phyloP scores from a whole-genome alignment of 2,329 filamentous ascomycete genomes.

The Ascochyta pisi region DNA sequence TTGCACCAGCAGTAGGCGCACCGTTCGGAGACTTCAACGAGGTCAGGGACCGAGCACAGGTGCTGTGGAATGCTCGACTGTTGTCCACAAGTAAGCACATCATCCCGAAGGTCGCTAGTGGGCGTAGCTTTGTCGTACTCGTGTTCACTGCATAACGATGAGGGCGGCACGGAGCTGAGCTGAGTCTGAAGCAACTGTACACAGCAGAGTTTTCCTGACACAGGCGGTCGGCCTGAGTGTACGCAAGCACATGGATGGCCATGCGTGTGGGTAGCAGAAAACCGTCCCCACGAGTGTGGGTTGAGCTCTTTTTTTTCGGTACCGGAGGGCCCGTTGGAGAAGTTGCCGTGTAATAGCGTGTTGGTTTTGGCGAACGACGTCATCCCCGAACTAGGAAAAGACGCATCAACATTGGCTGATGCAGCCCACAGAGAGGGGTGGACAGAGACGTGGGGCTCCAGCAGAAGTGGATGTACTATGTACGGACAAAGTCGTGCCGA shows the following conservation, averaged over 20 bases:
- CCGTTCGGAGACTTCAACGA: neutral
- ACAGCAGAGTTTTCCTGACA: neutral
- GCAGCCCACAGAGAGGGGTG: slow-evolving; percentile 7
- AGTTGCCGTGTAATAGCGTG: slow-evolving; percentile 5
- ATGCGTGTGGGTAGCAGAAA: slow-evolving; percentile 2
- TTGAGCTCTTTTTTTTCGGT: slow-evolving; percentile 8
- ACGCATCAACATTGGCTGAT: slow-evolving; percentile 7
- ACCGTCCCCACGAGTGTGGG: slow-evolving; percentile 11
- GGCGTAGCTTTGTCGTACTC: slow-evolving; percentile 4
- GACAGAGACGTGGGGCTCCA: slow-evolving; percentile 21
- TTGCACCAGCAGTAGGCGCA: slow-evolving; percentile 6
- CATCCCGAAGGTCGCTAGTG: slow-evolving; percentile 1
- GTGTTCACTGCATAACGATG: slow-evolving; percentile 4
- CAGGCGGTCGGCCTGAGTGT: slow-evolving; percentile 8
- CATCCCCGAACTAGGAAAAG: slow-evolving; percentile 6
- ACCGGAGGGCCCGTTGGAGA: neutral
- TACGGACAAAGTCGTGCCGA: slow-evolving; percentile 23
- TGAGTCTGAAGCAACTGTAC: slow-evolving; percentile 4
- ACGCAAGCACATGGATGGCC: slow-evolving; percentile 20
- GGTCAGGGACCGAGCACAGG: neutral
- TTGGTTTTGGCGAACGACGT: slow-evolving; percentile 6
- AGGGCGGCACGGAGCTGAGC: neutral
- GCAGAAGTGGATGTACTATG: slow-evolving; percentile 23
- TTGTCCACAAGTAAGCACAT: slow-evolving; percentile 1
- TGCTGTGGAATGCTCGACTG: slow-evolving; percentile 1